Evolutionary conservation across 495 filamentous ascomycete genomes (phyloP).

Genomic region (Neurospora discreta): DNA sequence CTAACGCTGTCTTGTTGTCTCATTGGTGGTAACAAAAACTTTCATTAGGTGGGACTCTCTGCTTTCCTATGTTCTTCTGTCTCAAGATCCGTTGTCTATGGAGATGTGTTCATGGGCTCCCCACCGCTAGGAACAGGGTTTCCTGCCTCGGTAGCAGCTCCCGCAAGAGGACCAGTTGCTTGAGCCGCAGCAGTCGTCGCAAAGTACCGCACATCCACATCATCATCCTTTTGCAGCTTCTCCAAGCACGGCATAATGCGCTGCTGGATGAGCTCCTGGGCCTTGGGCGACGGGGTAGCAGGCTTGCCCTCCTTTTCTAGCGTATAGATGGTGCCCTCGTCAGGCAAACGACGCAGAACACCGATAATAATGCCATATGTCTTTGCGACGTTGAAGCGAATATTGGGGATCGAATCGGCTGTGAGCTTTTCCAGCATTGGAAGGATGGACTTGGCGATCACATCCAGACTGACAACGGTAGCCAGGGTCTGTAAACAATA

Average conservation of each 20-base stretch:
- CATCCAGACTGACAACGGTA: slow-evolving; percentile 78
- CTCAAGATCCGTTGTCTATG: slow-evolving; percentile 31
- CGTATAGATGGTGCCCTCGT: slow-evolving; percentile 71
- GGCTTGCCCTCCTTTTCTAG: slow-evolving; percentile 66
- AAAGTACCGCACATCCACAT: slow-evolving; percentile 96
- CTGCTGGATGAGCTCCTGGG: slow-evolving; percentile 75
- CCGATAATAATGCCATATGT: slow-evolving; percentile 84
- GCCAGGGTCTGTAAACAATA: slow-evolving; percentile 63
- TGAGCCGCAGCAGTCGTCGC: slow-evolving; percentile 46
- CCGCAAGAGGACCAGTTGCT: slow-evolving; percentile 18
- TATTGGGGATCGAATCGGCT: slow-evolving; percentile 91
- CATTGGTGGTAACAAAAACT: neutral
- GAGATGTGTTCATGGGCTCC: slow-evolving; percentile 49
- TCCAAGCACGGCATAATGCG: slow-evolving; percentile 81
- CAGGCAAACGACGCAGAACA: slow-evolving; percentile 79
- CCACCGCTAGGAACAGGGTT: slow-evolving; percentile 23
- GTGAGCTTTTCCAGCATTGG: slow-evolving; percentile 93
- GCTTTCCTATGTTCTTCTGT: slow-evolving; percentile 10
- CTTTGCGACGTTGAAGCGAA: slow-evolving; percentile 98
- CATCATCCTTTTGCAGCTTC: slow-evolving; percentile 90
- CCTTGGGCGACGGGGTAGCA: slow-evolving; percentile 52
- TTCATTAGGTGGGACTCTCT: slow-evolving; percentile 13
- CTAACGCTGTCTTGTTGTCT: neutral
- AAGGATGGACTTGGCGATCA: slow-evolving; percentile 85
- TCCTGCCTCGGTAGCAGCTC: neutral